Conservation (phyloP, 129 eudicot species). For the Scalesia atractyloides region DNA sequence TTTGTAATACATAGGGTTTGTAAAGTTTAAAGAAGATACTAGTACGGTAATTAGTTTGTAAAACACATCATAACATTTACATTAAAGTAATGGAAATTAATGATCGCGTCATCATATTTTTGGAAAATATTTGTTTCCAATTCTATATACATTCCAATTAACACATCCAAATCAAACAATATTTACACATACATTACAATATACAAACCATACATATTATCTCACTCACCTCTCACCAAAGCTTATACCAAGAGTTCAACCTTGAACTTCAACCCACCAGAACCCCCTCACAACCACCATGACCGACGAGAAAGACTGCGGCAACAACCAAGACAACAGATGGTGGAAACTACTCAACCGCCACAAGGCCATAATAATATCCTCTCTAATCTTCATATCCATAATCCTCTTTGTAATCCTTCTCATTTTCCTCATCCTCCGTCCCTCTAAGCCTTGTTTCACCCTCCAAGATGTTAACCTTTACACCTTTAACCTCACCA, state of each 20-base stretch:
- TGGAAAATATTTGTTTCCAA: not conserved
- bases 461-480: conserved; percentile 71
- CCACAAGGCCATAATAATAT: conserved; percentile 3
- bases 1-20: too few species aligned
- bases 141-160: not conserved
- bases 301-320: conserved; percentile 47
- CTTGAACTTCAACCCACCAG: not conserved
- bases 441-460: conserved; percentile 77
- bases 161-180: not conserved
- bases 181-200: not conserved
- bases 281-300: conserved; percentile 32
- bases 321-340: conserved; percentile 43
- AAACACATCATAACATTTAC: too few species aligned
- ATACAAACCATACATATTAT: not conserved
- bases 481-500: conserved; percentile 55
- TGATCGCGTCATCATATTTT: not conserved
- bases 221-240: conserved; percentile 9
- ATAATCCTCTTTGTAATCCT: conserved; percentile 43
- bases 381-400: conserved; percentile 12
- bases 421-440: conserved; percentile 58
- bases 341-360: conserved; percentile 37
- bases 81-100: too few species aligned
- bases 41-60: too few species aligned
- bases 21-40: too few species aligned
- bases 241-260: not conserved